A percentile compares a stretch with the other conserved stretches of the same genome.
phyloP scores from a whole-genome alignment of 148 eudicot species.

The Spergularia marina region DNA sequence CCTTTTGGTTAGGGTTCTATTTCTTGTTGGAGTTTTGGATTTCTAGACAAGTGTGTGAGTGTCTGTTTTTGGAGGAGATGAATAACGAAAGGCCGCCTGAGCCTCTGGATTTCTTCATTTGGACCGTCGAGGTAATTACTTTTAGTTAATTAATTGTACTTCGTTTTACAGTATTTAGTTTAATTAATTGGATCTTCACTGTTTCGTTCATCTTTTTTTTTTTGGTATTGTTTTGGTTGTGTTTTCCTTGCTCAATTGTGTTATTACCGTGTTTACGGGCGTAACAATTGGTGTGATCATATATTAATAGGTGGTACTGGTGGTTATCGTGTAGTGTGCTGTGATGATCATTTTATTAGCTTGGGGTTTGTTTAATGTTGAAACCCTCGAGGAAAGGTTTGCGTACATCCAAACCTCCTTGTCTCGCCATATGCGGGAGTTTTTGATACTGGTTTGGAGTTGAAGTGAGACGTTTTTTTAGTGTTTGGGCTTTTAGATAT shows the following conservation, averaged over 20 bases:
- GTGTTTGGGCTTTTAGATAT: not conserved
- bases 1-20: not conserved
- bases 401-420: no score
- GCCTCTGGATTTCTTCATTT: constrained; percentile 91
- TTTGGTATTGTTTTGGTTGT: not conserved
- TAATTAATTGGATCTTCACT: constrained; percentile 17
- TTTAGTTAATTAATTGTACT: not conserved
- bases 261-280: not conserved
- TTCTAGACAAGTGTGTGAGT: not conserved
- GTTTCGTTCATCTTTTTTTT: not conserved
- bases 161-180: not conserved
- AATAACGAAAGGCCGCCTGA: constrained; percentile 65
- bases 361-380: no score
- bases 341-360: no score
- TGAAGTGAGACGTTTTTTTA: not conserved
- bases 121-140: constrained; percentile 74
- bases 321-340: no score
- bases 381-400: no score
- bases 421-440: no score
- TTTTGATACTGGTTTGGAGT: not conserved
- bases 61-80: constrained; percentile 43
- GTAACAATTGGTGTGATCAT: not conserved
- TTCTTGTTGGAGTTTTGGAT: not conserved
- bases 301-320: no score
- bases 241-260: not conserved